phyloP scores from a whole-genome alignment of 129 eudicot species.

The Chrysanthemum makinoi region DNA sequence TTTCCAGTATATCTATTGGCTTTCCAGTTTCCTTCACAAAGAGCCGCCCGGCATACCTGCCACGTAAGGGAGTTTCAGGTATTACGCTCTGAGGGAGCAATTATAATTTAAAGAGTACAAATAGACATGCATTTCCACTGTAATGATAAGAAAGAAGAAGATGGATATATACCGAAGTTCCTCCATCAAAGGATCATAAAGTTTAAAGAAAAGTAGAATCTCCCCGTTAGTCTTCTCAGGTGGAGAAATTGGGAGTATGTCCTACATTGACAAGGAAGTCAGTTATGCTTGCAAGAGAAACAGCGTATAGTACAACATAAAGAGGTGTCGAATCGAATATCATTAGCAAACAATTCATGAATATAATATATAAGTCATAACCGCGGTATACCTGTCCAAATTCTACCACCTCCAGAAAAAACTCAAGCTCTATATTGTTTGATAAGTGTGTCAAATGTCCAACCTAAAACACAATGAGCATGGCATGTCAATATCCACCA shows the following conservation, averaged over 20 bases:
- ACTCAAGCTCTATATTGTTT: constrained; percentile 6
- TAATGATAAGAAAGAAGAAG: background rate
- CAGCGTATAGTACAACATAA: background rate
- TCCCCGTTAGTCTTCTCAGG: constrained; percentile 59
- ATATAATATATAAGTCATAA: background rate
- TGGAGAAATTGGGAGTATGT: constrained; percentile 47
- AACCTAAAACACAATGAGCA: constrained; percentile 9
- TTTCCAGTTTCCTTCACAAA: constrained; percentile 55
- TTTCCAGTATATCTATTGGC: constrained; percentile 48
- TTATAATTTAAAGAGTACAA: background rate
- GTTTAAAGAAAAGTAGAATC: constrained; percentile 61
- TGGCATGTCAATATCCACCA: background rate
- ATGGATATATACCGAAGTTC: constrained; percentile 49
- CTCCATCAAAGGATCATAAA: constrained; percentile 65
- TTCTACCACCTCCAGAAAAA: constrained; percentile 16
- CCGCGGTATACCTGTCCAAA: background rate
- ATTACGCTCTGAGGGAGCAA: background rate
- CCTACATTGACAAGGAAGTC: constrained; percentile 41
- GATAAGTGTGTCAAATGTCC: background rate
- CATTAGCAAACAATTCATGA: background rate
- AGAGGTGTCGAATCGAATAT: background rate
- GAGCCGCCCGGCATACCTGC: constrained; percentile 66
- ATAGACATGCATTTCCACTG: background rate
- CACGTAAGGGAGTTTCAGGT: background rate
- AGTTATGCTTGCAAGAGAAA: background rate